These are phyloP conservation scores for Phaeotremella skinneri DNA, from an alignment of 768 basidiomycete species.

Conservation along the genomic window DNA sequence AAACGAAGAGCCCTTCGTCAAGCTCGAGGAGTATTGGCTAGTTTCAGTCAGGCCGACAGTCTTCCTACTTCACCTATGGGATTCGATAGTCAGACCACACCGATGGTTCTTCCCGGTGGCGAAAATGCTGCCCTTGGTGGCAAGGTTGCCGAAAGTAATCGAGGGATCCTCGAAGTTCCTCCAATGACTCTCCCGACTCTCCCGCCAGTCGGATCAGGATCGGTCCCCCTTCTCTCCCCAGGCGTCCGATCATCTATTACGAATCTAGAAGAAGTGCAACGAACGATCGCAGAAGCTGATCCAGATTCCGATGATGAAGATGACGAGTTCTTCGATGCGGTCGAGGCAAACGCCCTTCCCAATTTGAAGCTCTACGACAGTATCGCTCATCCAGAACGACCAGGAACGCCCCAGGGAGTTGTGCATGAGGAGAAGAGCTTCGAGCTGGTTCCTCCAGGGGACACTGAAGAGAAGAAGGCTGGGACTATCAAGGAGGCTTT, in stretches of 20 bases:
- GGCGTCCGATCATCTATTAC: slow-evolving; percentile 25
- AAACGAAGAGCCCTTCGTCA: slow-evolving; percentile 40
- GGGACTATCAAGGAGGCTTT: slow-evolving; percentile 50
- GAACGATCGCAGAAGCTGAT: slow-evolving; percentile 47
- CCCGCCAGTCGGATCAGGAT: background rate
- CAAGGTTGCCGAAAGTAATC: background rate
- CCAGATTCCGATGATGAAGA: slow-evolving; percentile 50
- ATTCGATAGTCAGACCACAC: background rate
- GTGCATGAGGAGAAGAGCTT: slow-evolving; percentile 2
- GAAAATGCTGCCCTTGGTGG: background rate
- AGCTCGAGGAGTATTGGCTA: slow-evolving; percentile 44
- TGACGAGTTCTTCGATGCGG: slow-evolving; percentile 97
- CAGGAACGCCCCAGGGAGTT: slow-evolving; percentile 30
- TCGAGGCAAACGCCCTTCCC: slow-evolving; percentile 75
- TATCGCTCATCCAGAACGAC: slow-evolving; percentile 57
- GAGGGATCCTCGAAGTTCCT: slow-evolving; percentile 19
- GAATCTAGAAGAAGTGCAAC: slow-evolving; percentile 45
- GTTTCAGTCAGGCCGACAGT: slow-evolving; percentile 54
- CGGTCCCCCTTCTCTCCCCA: background rate
- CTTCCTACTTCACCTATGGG: slow-evolving; percentile 32
- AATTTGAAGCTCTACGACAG: slow-evolving; percentile 69
- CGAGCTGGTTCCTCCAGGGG: slow-evolving; percentile 9
- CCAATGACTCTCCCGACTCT: background rate
- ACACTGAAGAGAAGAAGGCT: background rate
- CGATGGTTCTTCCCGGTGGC: background rate